phyloP scores from a whole-genome alignment of 345 rosid genomes.

The Gossypium stocksii region DNA sequence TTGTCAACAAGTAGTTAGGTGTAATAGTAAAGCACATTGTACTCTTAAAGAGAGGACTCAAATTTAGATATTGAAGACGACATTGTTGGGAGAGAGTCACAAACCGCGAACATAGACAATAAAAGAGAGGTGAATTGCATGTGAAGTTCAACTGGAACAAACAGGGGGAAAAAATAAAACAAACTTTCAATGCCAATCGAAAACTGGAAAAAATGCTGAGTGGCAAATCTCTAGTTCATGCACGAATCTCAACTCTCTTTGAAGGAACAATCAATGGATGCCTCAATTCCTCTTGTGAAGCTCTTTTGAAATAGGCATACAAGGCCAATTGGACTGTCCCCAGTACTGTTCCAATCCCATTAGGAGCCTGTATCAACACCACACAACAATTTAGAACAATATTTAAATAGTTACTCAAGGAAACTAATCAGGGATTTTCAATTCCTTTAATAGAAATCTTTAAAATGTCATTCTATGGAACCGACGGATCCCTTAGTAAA shows the following conservation, averaged over 20 bases:
- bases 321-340: conserved; percentile 36
- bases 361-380: conserved; percentile 31
- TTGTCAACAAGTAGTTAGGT: too few species aligned
- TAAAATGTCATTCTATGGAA: too few species aligned
- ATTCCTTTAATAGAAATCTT: too few species aligned
- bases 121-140: background rate
- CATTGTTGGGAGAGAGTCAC: too few species aligned
- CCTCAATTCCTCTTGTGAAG: conserved; percentile 22
- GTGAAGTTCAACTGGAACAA: background rate
- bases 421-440: too few species aligned
- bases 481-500: rapidly evolving
- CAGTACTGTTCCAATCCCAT: conserved; percentile 47
- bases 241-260: background rate
- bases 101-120: background rate
- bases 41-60: too few species aligned
- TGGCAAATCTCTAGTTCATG: background rate
- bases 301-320: conserved; percentile 30
- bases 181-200: background rate
- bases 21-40: too few species aligned
- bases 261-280: conserved; percentile 34
- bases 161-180: background rate
- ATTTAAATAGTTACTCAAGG: background rate
- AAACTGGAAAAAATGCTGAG: background rate
- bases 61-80: rapidly evolving
- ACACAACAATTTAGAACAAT: background rate